Conservation (phyloP, 1,284 basidiomycete species). For the Fomes fomentarius region DNA sequence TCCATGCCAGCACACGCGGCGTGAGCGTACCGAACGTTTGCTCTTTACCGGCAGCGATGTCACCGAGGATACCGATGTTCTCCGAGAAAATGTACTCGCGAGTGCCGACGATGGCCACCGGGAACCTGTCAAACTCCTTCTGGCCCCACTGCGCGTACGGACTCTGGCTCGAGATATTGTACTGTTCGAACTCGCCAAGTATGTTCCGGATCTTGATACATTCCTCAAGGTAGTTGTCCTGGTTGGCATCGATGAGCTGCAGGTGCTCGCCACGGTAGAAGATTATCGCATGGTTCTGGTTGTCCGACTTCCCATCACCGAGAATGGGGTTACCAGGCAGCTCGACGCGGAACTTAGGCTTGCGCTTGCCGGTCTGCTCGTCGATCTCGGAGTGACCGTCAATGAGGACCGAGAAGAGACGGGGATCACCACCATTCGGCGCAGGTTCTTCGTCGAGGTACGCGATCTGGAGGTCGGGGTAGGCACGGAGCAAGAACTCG, state of each 20-base stretch:
- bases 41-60: conserved; percentile 99
- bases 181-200: conserved; percentile 97
- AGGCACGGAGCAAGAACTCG: conserved; percentile 96
- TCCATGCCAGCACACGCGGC: conserved; percentile 94
- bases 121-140: conserved; percentile 88
- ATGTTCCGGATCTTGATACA: conserved; percentile 99
- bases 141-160: conserved; percentile 95
- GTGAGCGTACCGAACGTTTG: conserved; percentile 99
- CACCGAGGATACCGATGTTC: conserved; percentile 99
- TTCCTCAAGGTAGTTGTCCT: conserved; percentile 99
- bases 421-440: conserved; percentile 87
- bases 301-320: conserved; percentile 99
- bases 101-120: conserved; percentile 98
- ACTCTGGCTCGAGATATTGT: conserved; percentile 87
- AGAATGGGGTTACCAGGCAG: conserved; percentile 99
- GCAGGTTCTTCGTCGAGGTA: conserved; percentile 97
- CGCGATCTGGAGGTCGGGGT: conserved; percentile 98
- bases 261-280: conserved; percentile 99
- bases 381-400: conserved; percentile 98
- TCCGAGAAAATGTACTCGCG: conserved; percentile 99
- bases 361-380: conserved; percentile 85
- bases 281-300: conserved; percentile 99
- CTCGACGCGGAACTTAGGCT: conserved; percentile 98
- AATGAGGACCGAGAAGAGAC: conserved; percentile 92
- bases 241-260: conserved; percentile 99